Evolutionary conservation across 2,329 filamentous ascomycete genomes (phyloP), one percentile per base, ranked within the genome.

Genomic region (Hypoxylon sp.): DNA sequence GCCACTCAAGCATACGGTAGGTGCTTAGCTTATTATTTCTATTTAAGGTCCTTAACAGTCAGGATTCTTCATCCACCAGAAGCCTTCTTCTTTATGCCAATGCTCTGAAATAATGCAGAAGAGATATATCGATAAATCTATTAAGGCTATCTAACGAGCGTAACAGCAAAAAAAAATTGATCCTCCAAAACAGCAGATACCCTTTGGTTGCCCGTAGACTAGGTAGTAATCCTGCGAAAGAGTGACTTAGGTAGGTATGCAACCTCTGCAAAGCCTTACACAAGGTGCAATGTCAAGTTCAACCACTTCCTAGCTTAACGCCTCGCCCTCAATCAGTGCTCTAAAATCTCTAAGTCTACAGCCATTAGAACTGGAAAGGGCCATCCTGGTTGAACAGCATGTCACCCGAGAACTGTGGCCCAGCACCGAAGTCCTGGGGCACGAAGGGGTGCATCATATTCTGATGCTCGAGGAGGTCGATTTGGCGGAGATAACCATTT

Each of bases 401-500:
- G 43, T 6, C 3, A 9, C 10, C 19, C 38, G 28, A 2, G 13
- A 25, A 41, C 34, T 41, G 56, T 7, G 32, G 21, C 19, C 3
- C 21, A 25, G 11, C 14, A 14, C 4, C 21, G 10, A 6, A 9
- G 30, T 10, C 11, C 30, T 49, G 32, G 2, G 14, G 6, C 21
- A 9, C 28, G n/a, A 41, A 25, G 5, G 49, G 14, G 30, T 60
- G 48, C 36, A 48, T 52, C 53, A 46, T 48, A 21, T n/a, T 23
- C 50, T 60, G 43, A n/a, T 53, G 62, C 17, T 60, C 62, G 5
- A 34, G 5, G 3, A 60, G 50, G 30, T 60, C 41, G 3, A 21
- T 6, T n/a, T 43, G 14, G 17, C 49, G 49, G 30, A 55, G 11
- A 38, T 55, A 64, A 23, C 55, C 55, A 25, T 59, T 34, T 13